Percentiles rank a stretch among this genome's conserved stretches.
Conservation (phyloP, 1,284 basidiomycete genomes). For the Meripilus lineatus region DNA sequence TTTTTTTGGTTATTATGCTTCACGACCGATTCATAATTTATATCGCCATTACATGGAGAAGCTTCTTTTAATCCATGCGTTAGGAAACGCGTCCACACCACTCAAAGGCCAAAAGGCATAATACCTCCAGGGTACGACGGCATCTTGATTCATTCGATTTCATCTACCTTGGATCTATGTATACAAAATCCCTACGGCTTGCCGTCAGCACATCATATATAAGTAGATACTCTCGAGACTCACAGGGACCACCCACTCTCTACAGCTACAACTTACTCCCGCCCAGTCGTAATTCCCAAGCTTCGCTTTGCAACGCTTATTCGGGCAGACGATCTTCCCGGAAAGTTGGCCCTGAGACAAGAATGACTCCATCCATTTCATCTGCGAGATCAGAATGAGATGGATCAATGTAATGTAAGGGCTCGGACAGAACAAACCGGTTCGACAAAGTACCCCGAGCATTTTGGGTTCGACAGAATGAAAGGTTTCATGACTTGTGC, state of each 20-base stretch:
- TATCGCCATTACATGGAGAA: too few species aligned
- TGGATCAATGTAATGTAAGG: not conserved
- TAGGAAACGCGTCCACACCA: too few species aligned
- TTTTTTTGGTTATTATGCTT: too few species aligned
- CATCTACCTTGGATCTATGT: constrained; percentile 86
- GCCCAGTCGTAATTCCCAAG: constrained; percentile 98
- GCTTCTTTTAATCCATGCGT: too few species aligned
- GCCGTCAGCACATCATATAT: not conserved
- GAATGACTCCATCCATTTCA: constrained; percentile 93
- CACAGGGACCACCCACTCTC: constrained; percentile 87
- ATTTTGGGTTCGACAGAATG: constrained; percentile 71
- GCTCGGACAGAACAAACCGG: constrained; percentile 52
- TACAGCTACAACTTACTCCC: constrained; percentile 88
- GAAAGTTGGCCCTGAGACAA: constrained; percentile 70
- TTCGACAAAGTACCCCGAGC: constrained; percentile 96
- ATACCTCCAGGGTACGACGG: too few species aligned
- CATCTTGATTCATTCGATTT: too few species aligned
- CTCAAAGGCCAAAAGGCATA: too few species aligned
- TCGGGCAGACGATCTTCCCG: constrained; percentile 91
- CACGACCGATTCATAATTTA: too few species aligned
- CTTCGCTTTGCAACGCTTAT: constrained; percentile 84
- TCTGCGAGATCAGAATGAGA: constrained; percentile 34
- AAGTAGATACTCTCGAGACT: constrained; percentile 22
- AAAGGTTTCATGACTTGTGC: constrained; percentile 36
- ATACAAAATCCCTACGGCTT: constrained; percentile 79